A percentile compares a stretch with the other conserved stretches of the same genome.
Conservation (phyloP, 306 rosid species). For the Malus orientalis region DNA sequence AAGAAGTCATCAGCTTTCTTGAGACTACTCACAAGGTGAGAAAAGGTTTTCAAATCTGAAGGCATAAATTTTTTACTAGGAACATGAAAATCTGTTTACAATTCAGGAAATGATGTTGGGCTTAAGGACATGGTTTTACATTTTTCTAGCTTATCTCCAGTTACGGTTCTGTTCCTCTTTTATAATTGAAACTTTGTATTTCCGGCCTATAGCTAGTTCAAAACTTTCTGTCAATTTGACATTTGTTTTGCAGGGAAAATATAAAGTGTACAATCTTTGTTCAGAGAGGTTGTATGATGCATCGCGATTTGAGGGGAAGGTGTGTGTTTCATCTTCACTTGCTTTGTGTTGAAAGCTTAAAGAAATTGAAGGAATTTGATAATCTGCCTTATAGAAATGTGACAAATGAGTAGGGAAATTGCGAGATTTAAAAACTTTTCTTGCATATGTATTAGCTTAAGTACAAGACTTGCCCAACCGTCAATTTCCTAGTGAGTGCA, state of each 20-base stretch:
- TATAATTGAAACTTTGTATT: background rate
- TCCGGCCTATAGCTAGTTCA: background rate
- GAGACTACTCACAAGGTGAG: slow-evolving; percentile 83
- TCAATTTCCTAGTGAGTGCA: background rate
- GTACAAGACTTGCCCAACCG: background rate
- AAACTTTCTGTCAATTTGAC: slow-evolving; percentile 16
- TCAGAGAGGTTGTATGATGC: slow-evolving; percentile 95
- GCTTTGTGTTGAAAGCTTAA: slow-evolving; percentile 10
- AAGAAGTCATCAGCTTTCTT: slow-evolving; percentile 78
- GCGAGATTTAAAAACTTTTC: background rate
- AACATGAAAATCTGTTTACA: background rate
- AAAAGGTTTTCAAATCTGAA: background rate
- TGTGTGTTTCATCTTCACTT: slow-evolving; percentile 22
- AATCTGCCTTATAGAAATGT: background rate
- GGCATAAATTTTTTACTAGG: slow-evolving; percentile 1
- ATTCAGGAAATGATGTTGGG: background rate
- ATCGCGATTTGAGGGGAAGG: slow-evolving; percentile 91
- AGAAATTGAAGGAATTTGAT: background rate
- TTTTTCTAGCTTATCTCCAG: background rate
- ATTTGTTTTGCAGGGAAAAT: slow-evolving; percentile 59
- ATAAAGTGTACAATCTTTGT: slow-evolving; percentile 95
- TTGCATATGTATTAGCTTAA: background rate
- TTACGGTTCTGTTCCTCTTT: background rate
- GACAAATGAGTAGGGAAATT: background rate
- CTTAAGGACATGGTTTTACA: background rate